Evolutionary conservation across 2,329 filamentous ascomycete genomes (phyloP), one percentile per base, ranked within the genome.

Genomic region (Graphilbum ipis-grandicollis): DNA sequence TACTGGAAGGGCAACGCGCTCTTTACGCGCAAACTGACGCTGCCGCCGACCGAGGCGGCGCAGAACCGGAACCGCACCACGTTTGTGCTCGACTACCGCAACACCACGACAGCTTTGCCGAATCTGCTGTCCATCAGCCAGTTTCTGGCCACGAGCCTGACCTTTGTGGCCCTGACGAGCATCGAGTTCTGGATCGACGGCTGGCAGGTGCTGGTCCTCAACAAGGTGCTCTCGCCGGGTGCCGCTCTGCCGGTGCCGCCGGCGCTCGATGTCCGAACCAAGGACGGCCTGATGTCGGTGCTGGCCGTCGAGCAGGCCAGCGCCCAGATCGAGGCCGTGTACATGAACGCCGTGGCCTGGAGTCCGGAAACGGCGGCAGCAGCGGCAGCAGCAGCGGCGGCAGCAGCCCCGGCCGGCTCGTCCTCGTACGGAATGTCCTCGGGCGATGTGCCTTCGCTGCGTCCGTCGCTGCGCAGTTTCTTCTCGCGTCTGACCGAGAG

Each of bases 1-100:
- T 98, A 94, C 61, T 98, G 90, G 92, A 96, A 94, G 56, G 86
- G 81, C n/a, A 96, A 96, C 54, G 83, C 84, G 5, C 68, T 98
- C 2, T 96, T 93, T 54, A 98, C 92, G 19, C 79, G 86, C 48
- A 82, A 84, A 47, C 67, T 90, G 18, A 75, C 76, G 46, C 59
- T 94, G 8, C 75, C n/a, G n/a, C n/a, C n/a, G n/a, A n/a, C 79
- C 2, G 64, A 41, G 13, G 40, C 72, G 33, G 23, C 29, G 4
- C 29, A 29, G 21, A 71, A 84, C 49, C 59, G 65, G 14, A 63
- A 63, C 23, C 72, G 88, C 48, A 98, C 92, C 2, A 80, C 79
- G n/a, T 98, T 98, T 52, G 76, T 94, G 33, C 67, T 98, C 33
- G 86, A 96, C 52, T 94, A 96, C 56, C 72, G 90, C 50, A 94